These are phyloP conservation scores for Mortierella sp. DNA, from an alignment of 371 early-diverging fungal genomes.

Conservation along the genomic window DNA sequence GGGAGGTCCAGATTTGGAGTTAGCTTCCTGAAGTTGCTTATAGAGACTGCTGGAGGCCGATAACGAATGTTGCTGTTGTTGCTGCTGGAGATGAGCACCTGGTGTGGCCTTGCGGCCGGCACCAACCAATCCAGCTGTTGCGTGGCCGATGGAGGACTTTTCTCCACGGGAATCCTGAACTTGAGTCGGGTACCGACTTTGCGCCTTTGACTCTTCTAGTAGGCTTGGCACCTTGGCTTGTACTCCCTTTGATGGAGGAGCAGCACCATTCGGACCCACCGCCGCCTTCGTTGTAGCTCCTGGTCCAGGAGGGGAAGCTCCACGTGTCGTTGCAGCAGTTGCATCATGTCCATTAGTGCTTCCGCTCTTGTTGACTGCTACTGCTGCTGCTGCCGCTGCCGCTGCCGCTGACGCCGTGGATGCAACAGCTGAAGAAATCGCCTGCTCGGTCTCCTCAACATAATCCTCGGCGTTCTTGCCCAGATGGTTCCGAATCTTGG, in stretches of 20 bases:
- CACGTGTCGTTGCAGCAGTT: neutral
- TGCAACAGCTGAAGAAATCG: conserved; percentile 3
- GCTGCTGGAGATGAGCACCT: neutral
- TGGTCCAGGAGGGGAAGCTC: neutral
- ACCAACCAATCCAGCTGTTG: neutral
- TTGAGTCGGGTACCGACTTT: neutral
- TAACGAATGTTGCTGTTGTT: neutral
- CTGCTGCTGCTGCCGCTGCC: conserved; percentile 1
- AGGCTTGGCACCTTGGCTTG: neutral
- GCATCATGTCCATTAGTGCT: neutral
- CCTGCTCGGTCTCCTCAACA: conserved; percentile 60
- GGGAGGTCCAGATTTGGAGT: conserved; percentile 16
- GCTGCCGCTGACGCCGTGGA: neutral
- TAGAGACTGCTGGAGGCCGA: conserved; percentile 12
- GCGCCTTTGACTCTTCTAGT: neutral
- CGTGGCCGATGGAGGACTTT: neutral
- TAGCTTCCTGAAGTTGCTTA: conserved; percentile 32
- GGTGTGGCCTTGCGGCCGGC: neutral
- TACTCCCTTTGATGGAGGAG: neutral
- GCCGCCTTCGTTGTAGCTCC: neutral
- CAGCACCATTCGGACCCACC: neutral
- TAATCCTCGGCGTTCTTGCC: conserved; percentile 78
- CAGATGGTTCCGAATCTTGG: conserved; percentile 77
- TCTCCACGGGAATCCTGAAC: neutral
- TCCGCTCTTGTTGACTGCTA: neutral